phyloP scores from a whole-genome alignment of 768 basidiomycete genomes.

The Mycena pura region DNA sequence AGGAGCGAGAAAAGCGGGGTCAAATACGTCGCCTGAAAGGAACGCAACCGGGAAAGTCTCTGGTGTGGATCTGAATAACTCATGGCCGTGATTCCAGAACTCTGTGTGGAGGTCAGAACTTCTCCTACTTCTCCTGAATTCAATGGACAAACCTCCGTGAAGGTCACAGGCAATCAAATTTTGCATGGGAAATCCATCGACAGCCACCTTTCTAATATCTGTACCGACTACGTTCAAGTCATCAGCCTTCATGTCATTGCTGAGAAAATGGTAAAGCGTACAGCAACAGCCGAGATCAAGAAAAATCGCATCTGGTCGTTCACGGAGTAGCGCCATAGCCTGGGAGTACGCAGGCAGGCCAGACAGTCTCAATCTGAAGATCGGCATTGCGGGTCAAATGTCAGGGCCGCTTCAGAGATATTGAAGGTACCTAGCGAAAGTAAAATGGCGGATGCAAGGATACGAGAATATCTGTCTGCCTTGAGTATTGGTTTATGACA shows the following conservation, averaged over 20 bases:
- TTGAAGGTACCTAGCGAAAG: constrained; percentile 31
- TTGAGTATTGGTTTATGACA: not conserved
- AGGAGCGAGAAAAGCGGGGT: constrained; percentile 49
- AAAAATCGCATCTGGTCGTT: constrained; percentile 40
- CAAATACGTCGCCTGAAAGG: constrained; percentile 60
- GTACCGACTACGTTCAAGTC: constrained; percentile 32
- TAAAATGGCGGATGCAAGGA: constrained; percentile 30
- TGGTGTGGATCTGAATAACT: constrained; percentile 60
- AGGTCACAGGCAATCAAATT: constrained; percentile 46
- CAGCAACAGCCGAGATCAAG: constrained; percentile 54
- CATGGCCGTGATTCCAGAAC: constrained; percentile 68
- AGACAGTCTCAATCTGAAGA: constrained; percentile 41
- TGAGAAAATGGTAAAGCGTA: constrained; percentile 17
- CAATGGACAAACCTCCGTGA: constrained; percentile 32
- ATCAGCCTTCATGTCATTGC: no score
- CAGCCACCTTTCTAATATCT: constrained; percentile 44
- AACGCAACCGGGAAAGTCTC: constrained; percentile 62
- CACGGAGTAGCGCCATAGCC: constrained; percentile 34
- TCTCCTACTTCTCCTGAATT: not conserved
- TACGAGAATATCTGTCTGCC: constrained; percentile 1
- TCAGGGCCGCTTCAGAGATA: no score
- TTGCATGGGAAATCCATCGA: constrained; percentile 47
- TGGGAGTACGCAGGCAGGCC: constrained; percentile 41
- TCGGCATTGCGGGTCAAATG: constrained; percentile 29
- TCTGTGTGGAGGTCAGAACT: constrained; percentile 42